phyloP scores from a whole-genome alignment of 139 green algal genomes.

The Chlorella sp. region DNA sequence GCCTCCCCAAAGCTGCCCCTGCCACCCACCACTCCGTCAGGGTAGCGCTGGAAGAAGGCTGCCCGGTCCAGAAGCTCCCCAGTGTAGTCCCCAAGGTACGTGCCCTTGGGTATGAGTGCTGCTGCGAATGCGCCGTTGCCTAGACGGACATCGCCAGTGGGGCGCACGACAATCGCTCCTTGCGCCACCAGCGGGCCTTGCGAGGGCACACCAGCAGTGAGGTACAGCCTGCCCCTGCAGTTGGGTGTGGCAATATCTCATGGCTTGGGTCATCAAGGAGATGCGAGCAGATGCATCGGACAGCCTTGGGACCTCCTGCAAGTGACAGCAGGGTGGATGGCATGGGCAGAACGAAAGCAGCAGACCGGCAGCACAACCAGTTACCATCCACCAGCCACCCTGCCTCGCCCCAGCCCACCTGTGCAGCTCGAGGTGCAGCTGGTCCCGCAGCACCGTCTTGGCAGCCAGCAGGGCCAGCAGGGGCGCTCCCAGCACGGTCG shows the following conservation, averaged over 20 bases:
- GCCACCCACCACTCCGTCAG: constrained; percentile 52
- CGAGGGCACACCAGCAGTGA: constrained; percentile 43
- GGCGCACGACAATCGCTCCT: constrained; percentile 40
- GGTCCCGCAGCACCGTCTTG: constrained; percentile 43
- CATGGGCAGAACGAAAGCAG: too few species aligned
- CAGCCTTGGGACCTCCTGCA: too few species aligned
- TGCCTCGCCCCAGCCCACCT: constrained; percentile 13
- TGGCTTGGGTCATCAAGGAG: too few species aligned
- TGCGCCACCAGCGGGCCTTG: constrained; percentile 40
- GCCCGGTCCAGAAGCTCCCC: constrained; percentile 59
- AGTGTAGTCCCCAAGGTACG: constrained; percentile 58
- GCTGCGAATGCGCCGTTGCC: constrained; percentile 64
- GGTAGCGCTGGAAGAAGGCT: constrained; percentile 60
- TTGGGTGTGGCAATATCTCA: too few species aligned
- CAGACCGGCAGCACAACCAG: too few species aligned
- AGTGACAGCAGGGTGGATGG: too few species aligned
- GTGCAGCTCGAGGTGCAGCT: constrained; percentile 52
- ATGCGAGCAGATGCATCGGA: too few species aligned
- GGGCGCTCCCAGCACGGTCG: constrained; percentile 37
- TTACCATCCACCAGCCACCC: too few species aligned
- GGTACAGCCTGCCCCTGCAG: constrained; percentile 59
- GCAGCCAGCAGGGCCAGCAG: not conserved
- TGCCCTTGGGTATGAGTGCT: constrained; percentile 40
- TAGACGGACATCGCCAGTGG: constrained; percentile 49
- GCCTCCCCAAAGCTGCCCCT: not conserved